Conservation (phyloP, 1,284 basidiomycete genomes). For the Takashimella tepidaria region DNA sequence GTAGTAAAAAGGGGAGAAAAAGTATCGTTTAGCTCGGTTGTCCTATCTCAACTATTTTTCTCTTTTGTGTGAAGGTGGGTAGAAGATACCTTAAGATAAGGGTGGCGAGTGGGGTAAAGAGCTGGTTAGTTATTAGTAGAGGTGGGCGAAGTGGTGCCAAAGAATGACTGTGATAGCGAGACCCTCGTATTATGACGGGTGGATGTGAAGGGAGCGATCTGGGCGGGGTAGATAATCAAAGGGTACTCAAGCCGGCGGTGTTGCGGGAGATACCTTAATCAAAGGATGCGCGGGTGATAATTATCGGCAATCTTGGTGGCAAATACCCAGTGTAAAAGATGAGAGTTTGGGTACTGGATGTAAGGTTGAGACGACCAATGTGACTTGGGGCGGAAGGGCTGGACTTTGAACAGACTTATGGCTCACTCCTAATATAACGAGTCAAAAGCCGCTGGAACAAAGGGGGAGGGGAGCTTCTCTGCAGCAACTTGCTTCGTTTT, state of each 20-base stretch:
- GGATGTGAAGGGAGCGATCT: background rate
- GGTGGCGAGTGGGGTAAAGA: background rate
- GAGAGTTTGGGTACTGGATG: too few relatives aligned
- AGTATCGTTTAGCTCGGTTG: background rate
- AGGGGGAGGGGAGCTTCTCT: too few relatives aligned
- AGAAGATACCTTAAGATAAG: background rate
- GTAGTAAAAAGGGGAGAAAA: background rate
- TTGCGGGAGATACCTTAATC: background rate
- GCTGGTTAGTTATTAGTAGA: too few relatives aligned
- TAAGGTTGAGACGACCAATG: too few relatives aligned
- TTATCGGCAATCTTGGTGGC: too few relatives aligned
- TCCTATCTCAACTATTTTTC: background rate
- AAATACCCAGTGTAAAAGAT: too few relatives aligned
- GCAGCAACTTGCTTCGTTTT: too few relatives aligned
- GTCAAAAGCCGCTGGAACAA: too few relatives aligned
- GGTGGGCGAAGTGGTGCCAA: too few relatives aligned
- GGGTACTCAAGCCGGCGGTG: background rate
- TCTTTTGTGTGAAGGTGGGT: background rate
- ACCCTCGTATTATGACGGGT: background rate
- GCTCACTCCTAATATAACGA: too few relatives aligned
- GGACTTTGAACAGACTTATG: too few relatives aligned
- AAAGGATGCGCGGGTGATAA: background rate
- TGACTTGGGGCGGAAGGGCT: too few relatives aligned
- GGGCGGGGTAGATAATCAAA: background rate
- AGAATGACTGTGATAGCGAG: background rate